A percentile compares a stretch with the other conserved stretches of the same genome.
phyloP scores from a whole-genome alignment of 331 rosid species.

The Acacia pycnantha region DNA sequence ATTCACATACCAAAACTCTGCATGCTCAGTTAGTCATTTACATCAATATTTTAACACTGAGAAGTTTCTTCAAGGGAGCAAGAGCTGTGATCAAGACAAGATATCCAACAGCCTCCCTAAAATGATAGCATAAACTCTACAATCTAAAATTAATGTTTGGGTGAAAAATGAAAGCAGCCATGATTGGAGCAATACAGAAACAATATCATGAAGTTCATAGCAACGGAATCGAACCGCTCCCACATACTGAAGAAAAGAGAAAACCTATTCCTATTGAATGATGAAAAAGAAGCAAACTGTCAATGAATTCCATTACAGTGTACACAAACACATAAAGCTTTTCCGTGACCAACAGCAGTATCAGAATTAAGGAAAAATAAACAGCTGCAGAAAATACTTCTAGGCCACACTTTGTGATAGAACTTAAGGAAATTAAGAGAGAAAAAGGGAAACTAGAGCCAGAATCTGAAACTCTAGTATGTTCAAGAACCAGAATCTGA shows the following conservation, averaged over 20 bases:
- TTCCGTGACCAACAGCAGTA: background rate
- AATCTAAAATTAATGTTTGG: background rate
- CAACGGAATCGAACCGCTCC: background rate
- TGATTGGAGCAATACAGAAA: background rate
- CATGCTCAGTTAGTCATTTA: background rate
- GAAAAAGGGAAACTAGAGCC: no score
- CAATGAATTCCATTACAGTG: constrained; percentile 13
- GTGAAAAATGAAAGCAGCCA: background rate
- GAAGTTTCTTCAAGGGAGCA: background rate
- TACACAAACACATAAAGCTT: background rate
- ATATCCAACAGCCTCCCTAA: background rate
- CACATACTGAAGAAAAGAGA: background rate
- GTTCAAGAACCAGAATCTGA: no score
- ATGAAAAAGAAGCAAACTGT: background rate
- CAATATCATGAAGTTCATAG: background rate
- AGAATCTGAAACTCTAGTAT: no score
- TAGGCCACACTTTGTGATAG: background rate
- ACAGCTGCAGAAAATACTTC: background rate
- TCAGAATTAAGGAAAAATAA: background rate
- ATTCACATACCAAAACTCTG: background rate
- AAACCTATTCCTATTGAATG: background rate
- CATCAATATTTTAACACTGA: background rate
- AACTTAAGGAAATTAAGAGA: no score
- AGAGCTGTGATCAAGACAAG: background rate
- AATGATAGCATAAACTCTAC: background rate